A percentile compares a stretch with the other conserved stretches of the same genome.
phyloP scores from a whole-genome alignment of 768 basidiomycete species.

The Kwoniella europaea region DNA sequence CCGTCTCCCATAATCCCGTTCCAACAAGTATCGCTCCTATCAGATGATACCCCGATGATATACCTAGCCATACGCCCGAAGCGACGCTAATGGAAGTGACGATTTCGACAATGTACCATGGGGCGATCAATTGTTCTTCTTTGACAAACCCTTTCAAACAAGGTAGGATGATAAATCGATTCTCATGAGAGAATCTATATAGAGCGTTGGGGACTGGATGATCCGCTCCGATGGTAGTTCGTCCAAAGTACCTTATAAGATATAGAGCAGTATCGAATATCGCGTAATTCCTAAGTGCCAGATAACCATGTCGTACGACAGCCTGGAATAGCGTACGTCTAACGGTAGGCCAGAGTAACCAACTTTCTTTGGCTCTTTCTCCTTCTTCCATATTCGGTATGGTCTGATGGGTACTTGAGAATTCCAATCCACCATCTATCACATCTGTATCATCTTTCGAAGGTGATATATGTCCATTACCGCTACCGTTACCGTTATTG shows the following conservation, averaged over 20 bases:
- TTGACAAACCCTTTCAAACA: neutral
- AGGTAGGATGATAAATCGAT: constrained; percentile 35
- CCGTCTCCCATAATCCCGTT: constrained; percentile 38
- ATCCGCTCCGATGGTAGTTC: constrained; percentile 29
- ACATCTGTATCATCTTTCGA: constrained; percentile 9
- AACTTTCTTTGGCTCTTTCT: constrained; percentile 3
- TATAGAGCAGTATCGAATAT: constrained; percentile 38
- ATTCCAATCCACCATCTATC: constrained; percentile 18
- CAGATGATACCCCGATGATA: constrained; percentile 36
- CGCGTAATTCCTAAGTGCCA: constrained; percentile 28
- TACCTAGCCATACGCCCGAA: constrained; percentile 34
- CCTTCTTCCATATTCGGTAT: constrained; percentile 8
- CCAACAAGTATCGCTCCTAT: constrained; percentile 33
- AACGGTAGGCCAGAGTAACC: constrained; percentile 28
- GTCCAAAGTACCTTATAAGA: constrained; percentile 34
- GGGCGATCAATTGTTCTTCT: constrained; percentile 11
- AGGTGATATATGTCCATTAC: constrained; percentile 6
- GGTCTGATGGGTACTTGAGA: neutral
- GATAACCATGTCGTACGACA: constrained; percentile 26
- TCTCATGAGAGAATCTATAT: constrained; percentile 28
- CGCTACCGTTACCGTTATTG: constrained; percentile 7
- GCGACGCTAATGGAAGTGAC: constrained; percentile 24
- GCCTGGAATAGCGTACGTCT: constrained; percentile 34
- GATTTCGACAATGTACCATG: constrained; percentile 24
- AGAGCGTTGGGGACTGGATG: constrained; percentile 23